Conservation (phyloP, 148 eudicot species). For the Pharnaceum exiguum region DNA sequence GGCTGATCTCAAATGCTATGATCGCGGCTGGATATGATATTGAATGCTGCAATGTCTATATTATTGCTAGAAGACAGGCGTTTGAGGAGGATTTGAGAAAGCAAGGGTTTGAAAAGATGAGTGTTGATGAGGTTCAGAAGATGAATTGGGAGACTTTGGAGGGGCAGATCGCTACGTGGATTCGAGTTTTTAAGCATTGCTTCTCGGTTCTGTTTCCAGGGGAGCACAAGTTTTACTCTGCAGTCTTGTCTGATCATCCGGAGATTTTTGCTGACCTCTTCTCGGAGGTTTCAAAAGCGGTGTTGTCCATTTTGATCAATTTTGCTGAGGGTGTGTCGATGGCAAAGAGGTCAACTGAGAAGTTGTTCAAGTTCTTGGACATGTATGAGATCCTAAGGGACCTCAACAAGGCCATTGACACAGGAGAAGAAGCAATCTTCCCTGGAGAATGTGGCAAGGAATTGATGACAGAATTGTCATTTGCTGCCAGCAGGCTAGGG, state of each 20-base stretch:
- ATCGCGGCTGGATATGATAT: slow-evolving; percentile 45
- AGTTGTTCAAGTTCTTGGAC: slow-evolving; percentile 71
- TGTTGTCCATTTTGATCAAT: slow-evolving; percentile 34
- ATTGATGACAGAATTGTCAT: slow-evolving; percentile 34
- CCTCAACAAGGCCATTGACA: slow-evolving; percentile 11
- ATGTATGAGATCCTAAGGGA: slow-evolving; percentile 65
- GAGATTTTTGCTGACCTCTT: slow-evolving; percentile 19
- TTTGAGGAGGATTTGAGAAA: slow-evolving; percentile 35
- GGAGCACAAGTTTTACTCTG: slow-evolving; percentile 37
- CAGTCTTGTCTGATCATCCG: slow-evolving; percentile 33
- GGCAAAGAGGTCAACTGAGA: slow-evolving; percentile 63
- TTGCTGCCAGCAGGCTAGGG: slow-evolving; percentile 44
- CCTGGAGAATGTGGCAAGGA: slow-evolving; percentile 24
- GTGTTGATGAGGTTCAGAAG: slow-evolving; percentile 56
- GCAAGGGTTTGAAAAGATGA: slow-evolving; percentile 45
- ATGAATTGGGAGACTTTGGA: slow-evolving; percentile 66
- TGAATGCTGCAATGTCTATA: slow-evolving; percentile 52
- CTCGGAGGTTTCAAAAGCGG: slow-evolving; percentile 6
- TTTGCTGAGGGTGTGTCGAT: slow-evolving; percentile 63
- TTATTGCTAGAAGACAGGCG: slow-evolving; percentile 32
- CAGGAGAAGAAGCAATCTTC: neutral
- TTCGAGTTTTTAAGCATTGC: slow-evolving; percentile 41
- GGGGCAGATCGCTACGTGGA: slow-evolving; percentile 57
- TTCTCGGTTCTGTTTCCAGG: slow-evolving; percentile 36
- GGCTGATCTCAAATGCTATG: slow-evolving; percentile 43